phyloP scores from a whole-genome alignment of 2,329 filamentous ascomycete genomes.

The Beauveria caledonica region DNA sequence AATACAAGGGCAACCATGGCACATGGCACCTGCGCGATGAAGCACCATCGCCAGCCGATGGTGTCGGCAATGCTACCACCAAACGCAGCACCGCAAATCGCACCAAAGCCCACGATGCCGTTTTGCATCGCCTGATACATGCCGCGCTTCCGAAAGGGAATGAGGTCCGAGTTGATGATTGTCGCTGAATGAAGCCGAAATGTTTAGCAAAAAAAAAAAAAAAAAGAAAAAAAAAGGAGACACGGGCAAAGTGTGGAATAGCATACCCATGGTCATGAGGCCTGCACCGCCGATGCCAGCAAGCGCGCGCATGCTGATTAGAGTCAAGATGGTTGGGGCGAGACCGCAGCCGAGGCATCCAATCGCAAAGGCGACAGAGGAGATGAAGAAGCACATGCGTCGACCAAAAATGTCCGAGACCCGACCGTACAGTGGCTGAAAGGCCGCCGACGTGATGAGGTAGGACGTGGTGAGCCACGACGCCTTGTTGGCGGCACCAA shows the following conservation, averaged over 20 bases:
- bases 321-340: slow-evolving; percentile 46
- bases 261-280: slow-evolving; percentile 58
- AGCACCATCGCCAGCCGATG: slow-evolving; percentile 62
- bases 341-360: slow-evolving; percentile 60
- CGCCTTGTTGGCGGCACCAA: slow-evolving; percentile 61
- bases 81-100: slow-evolving; percentile 54
- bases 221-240: neutral
- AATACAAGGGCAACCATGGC: slow-evolving; percentile 46
- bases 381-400: slow-evolving; percentile 54
- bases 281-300: slow-evolving; percentile 64
- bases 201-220: neutral
- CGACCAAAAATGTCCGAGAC: slow-evolving; percentile 63
- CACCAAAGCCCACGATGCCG: slow-evolving; percentile 52
- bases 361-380: slow-evolving; percentile 50
- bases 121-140: slow-evolving; percentile 57
- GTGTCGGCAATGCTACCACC: slow-evolving; percentile 56
- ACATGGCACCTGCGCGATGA: slow-evolving; percentile 53
- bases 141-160: slow-evolving; percentile 45
- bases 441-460: slow-evolving; percentile 61
- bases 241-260: neutral
- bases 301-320: slow-evolving; percentile 58
- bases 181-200: slow-evolving; percentile 15
- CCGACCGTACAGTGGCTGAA: slow-evolving; percentile 64
- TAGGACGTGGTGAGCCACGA: slow-evolving; percentile 71
- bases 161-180: slow-evolving; percentile 56